Base-by-base conservation (phyloP, 805 yeast species). In the Saturnispora gosingensis region DNA sequence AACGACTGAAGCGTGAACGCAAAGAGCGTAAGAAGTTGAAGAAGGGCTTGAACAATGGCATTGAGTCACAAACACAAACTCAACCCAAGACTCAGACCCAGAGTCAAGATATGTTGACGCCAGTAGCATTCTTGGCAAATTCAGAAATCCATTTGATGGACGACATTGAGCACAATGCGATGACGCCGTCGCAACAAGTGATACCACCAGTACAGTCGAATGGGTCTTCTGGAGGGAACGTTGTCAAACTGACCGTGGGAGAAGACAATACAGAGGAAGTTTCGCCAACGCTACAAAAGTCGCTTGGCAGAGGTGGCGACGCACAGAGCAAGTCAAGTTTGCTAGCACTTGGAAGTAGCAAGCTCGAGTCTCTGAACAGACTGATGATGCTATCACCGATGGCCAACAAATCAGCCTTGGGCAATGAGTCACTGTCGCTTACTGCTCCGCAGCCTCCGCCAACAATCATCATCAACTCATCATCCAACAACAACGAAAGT, bases 1-100 rank as follows among this genome's bases (percentile, higher is more conserved):
- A 10, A 63, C 61, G 22, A 61, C 53, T 25, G 63, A 60, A 2
- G 64, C 60, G 28, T 46, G 45, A 25, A 50, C 54, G 20, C 44
- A 49, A 28, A 51, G 46, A 40, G 24, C 45, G 44, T 32, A 43
- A 49, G 22, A 43, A 27, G n/a, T 16, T 20, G n/a, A 49, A 40
- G 36, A 44, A 38, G 36, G 61, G 8, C 58, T 54, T 3, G 66
- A 59, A 25, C 59, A 58, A 30, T 56, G 39, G n/a, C 22, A 38
- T 45, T 32, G 42, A 44, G 34, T 25, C 51, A 32, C 51, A 43
- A 25, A 28, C 50, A 18, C 44, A 47, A 39, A 18, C 46, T 18
- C 46, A 40, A 32, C 9, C 39, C 24, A 24, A 47, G 20, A 20
- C 44, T 13, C 36, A 25, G 13, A 5, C n/a, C 7, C 24, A 11